These are phyloP conservation scores for Sclerospora graminicola DNA, from an alignment of 352 stramenopile genomes.

Conservation along the genomic window DNA sequence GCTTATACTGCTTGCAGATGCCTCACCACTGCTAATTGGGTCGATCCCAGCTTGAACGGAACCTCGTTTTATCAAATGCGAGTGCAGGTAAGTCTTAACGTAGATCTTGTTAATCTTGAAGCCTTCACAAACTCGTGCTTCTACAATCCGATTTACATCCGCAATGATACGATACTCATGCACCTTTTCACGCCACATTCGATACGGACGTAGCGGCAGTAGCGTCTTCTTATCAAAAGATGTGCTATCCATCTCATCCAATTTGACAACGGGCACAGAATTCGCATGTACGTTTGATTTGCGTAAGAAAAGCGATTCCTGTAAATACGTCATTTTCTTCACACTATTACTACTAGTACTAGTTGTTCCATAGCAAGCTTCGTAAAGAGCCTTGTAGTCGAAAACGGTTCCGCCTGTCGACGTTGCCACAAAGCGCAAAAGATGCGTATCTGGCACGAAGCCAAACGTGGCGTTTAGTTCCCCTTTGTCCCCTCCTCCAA, in stretches of 20 bases:
- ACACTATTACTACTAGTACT: conserved; percentile 18
- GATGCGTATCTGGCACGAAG: conserved; percentile 72
- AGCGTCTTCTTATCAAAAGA: conserved; percentile 58
- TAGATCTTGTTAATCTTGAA: conserved; percentile 79
- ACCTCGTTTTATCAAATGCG: conserved; percentile 9
- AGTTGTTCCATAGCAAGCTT: conserved; percentile 35
- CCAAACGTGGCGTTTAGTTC: conserved; percentile 68
- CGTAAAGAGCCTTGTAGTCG: conserved; percentile 47
- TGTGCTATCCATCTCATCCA: conserved; percentile 58
- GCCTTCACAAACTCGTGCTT: conserved; percentile 70
- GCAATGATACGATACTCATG: conserved; percentile 83
- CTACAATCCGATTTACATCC: conserved; percentile 70
- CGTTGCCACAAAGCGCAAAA: conserved; percentile 68
- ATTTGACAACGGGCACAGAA: conserved; percentile 47
- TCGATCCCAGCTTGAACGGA: conserved; percentile 2
- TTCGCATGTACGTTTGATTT: conserved; percentile 62
- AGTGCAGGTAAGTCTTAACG: conserved; percentile 38
- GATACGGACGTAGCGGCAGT: conserved; percentile 62
- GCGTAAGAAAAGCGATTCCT: conserved; percentile 50
- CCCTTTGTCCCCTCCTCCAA: conserved; percentile 42
- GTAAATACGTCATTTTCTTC: conserved; percentile 51
- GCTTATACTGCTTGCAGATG: conserved; percentile 1
- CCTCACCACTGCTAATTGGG: conserved; percentile 4
- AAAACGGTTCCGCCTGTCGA: conserved; percentile 59
- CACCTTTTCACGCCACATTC: conserved; percentile 82